Evolutionary conservation across 495 filamentous ascomycete genomes (phyloP).

Genomic region (Podospora anserina): DNA sequence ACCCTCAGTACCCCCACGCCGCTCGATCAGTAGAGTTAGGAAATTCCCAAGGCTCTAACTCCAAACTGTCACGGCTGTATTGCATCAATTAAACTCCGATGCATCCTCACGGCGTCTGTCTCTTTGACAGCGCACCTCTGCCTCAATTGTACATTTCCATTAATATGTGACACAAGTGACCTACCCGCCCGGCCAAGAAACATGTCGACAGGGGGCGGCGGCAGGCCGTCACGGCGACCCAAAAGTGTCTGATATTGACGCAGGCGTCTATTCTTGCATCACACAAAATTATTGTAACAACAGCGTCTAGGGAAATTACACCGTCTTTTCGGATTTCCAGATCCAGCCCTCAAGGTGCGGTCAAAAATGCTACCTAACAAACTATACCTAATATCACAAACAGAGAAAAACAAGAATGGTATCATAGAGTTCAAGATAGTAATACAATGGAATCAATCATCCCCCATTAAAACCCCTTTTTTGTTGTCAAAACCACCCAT

Average conservation of each 20-base stretch:
- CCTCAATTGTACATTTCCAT: neutral
- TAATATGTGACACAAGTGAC: neutral
- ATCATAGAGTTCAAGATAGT: constrained; percentile 1
- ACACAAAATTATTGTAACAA: constrained; percentile 4
- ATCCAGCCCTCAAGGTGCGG: neutral
- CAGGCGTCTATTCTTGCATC: neutral
- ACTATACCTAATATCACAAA: neutral
- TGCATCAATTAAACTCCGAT: neutral
- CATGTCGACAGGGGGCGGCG: neutral
- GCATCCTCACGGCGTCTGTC: neutral
- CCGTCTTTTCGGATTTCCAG: neutral
- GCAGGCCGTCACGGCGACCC: neutral
- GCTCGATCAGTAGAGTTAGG: neutral
- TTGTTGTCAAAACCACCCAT: neutral
- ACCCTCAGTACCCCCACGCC: neutral
- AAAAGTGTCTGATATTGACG: neutral
- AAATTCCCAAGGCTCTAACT: neutral
- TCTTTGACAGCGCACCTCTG: neutral
- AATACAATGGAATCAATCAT: neutral
- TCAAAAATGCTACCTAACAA: neutral
- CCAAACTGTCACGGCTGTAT: neutral
- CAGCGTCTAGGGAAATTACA: neutral
- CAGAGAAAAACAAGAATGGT: constrained; percentile 3
- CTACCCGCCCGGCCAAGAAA: neutral
- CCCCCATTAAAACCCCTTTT: neutral